Evolutionary conservation across 140 eudicot genomes (phyloP).

Genomic region (Artemisia princeps): DNA sequence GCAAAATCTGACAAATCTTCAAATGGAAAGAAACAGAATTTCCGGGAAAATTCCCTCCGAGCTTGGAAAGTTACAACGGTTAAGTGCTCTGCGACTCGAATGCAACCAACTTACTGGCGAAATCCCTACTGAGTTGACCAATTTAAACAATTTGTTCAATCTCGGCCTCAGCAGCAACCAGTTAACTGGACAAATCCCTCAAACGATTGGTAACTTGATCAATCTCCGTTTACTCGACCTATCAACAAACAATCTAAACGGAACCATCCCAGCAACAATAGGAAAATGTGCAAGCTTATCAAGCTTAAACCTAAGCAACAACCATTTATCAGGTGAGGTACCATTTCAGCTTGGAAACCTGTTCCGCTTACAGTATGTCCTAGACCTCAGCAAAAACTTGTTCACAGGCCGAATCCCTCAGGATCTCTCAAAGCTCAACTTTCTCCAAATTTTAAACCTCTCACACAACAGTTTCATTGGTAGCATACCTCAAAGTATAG

Average conservation of each 20-base stretch:
- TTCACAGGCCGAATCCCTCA: slow-evolving; percentile 64
- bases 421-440: slow-evolving; percentile 39
- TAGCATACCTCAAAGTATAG: slow-evolving; percentile 38
- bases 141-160: slow-evolving; percentile 29
- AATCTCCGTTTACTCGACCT: slow-evolving; percentile 53
- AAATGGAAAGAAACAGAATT: slow-evolving; percentile 48
- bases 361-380: slow-evolving; percentile 27
- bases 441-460: slow-evolving; percentile 51
- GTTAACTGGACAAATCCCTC: slow-evolving; percentile 66
- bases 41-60: slow-evolving; percentile 62
- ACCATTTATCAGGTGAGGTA: slow-evolving; percentile 51
- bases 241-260: slow-evolving; percentile 46
- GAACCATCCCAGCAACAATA: slow-evolving; percentile 48
- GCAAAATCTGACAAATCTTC: slow-evolving; percentile 38
- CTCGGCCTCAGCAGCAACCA: slow-evolving; percentile 60
- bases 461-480: slow-evolving; percentile 72
- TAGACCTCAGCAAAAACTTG: slow-evolving; percentile 74
- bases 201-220: slow-evolving; percentile 40
- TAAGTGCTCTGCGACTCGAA: slow-evolving; percentile 38
- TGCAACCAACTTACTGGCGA: slow-evolving; percentile 61
- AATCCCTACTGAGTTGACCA: slow-evolving; percentile 60
- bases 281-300: slow-evolving; percentile 44
- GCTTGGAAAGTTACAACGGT: slow-evolving; percentile 45
- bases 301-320: slow-evolving; percentile 53
- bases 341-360: slow-evolving; percentile 63